Conservation (phyloP, 2,329 filamentous ascomycete species). For the Microsporum canis region DNA sequence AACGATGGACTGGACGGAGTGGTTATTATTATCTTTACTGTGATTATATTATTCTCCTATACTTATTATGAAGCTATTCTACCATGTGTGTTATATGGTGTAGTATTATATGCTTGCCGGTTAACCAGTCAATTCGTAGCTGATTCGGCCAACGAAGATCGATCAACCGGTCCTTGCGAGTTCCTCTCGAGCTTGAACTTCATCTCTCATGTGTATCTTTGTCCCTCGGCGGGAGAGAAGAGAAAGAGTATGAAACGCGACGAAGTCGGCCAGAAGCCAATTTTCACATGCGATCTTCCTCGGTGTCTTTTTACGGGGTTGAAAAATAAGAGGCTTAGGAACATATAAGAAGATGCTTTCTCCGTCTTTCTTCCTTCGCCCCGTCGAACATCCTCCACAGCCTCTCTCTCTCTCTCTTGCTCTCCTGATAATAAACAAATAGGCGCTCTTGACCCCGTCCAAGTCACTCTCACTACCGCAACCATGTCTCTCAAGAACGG, state of each 20-base stretch:
- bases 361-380: not conserved
- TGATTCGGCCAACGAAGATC: too few relatives aligned
- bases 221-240: not conserved
- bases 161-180: too few relatives aligned
- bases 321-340: not conserved
- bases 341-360: not conserved
- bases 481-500: constrained; percentile 65
- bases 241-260: not conserved
- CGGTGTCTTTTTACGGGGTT: not conserved
- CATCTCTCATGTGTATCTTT: not conserved
- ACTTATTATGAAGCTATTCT: too few relatives aligned
- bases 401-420: not conserved
- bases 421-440: not conserved
- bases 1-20: not conserved
- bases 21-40: not conserved
- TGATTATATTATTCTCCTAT: too few relatives aligned
- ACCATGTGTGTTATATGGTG: too few relatives aligned
- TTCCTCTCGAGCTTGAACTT: not conserved
- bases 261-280: constrained; percentile 11
- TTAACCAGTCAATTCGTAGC: too few relatives aligned
- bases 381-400: not conserved
- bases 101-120: too few relatives aligned
- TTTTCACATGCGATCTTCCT: constrained; percentile 19
- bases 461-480: constrained; percentile 11
- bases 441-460: not conserved